phyloP scores from a whole-genome alignment of 345 rosid genomes.

The Eucalyptus curtisii region DNA sequence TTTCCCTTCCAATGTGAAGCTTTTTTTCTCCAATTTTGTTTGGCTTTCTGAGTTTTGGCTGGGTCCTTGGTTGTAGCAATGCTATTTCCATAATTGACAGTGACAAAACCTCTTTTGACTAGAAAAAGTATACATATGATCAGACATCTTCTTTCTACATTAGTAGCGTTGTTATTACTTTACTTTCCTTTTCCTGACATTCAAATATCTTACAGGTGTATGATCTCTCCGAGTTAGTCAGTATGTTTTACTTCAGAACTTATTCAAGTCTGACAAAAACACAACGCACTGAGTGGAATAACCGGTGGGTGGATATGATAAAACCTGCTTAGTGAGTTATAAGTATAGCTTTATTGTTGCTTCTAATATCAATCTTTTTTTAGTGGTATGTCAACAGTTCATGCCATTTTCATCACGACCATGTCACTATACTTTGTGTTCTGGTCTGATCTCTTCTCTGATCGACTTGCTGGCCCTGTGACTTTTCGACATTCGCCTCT shows the following conservation, averaged over 20 bases:
- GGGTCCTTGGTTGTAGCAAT: background rate
- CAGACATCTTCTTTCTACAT: background rate
- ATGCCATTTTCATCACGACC: constrained; percentile 51
- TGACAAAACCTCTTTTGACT: background rate
- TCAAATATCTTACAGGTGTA: constrained; percentile 26
- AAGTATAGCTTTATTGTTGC: background rate
- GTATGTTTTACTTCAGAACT: constrained; percentile 46
- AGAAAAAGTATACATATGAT: background rate
- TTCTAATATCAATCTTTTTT: background rate
- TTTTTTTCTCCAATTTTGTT: background rate
- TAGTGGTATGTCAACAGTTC: constrained; percentile 74
- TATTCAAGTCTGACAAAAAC: constrained; percentile 44
- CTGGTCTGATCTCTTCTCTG: constrained; percentile 69
- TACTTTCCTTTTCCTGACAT: background rate
- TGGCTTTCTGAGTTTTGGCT: background rate
- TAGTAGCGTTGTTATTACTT: background rate
- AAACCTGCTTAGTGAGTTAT: background rate
- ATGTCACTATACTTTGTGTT: constrained; percentile 63
- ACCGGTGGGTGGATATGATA: constrained; percentile 34
- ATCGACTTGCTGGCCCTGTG: constrained; percentile 21
- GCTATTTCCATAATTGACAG: background rate
- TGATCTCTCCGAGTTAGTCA: constrained; percentile 50
- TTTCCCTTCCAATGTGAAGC: background rate
- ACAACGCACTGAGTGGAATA: constrained; percentile 78
- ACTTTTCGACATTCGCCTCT: constrained; percentile 53